Evolutionary conservation across 345 rosid genomes (phyloP).

Genomic region (Populus davidiana): DNA sequence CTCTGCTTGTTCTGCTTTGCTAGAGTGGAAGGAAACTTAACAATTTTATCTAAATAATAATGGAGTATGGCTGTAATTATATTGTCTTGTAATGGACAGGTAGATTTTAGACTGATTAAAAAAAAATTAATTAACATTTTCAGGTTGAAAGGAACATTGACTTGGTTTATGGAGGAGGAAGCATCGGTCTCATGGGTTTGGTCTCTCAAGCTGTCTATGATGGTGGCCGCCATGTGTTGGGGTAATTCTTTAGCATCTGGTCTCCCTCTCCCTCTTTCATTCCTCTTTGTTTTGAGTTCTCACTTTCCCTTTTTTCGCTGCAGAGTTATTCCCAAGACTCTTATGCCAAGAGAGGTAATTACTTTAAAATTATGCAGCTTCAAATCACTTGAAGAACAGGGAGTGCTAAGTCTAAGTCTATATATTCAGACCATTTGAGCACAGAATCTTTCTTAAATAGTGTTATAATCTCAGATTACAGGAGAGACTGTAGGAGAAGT

Average conservation of each 20-base stretch:
- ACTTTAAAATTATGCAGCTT: neutral
- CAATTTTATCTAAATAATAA: neutral
- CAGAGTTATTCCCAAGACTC: constrained; percentile 35
- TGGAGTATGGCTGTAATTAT: neutral
- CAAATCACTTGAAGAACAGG: neutral
- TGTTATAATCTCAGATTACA: constrained; percentile 41
- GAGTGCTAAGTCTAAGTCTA: neutral
- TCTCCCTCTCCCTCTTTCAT: neutral
- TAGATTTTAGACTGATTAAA: neutral
- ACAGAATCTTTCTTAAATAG: neutral
- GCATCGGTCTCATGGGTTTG: constrained; percentile 37
- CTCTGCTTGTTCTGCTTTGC: neutral
- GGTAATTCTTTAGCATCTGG: constrained; percentile 10
- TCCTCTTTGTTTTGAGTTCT: neutral
- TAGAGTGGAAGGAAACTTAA: neutral
- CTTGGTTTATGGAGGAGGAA: constrained; percentile 40
- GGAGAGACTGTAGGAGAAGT: constrained; percentile 75
- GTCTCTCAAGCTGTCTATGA: constrained; percentile 30
- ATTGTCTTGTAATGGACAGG: neutral
- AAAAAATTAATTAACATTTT: neutral
- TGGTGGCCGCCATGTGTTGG: constrained; percentile 36
- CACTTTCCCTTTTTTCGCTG: neutral
- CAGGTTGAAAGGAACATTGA: constrained; percentile 36
- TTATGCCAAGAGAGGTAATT: constrained; percentile 34
- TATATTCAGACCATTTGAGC: neutral